Percentiles rank a stretch among this genome's conserved stretches.
phyloP scores from a whole-genome alignment of 2,329 filamentous ascomycete species.

The Phoma sp. region DNA sequence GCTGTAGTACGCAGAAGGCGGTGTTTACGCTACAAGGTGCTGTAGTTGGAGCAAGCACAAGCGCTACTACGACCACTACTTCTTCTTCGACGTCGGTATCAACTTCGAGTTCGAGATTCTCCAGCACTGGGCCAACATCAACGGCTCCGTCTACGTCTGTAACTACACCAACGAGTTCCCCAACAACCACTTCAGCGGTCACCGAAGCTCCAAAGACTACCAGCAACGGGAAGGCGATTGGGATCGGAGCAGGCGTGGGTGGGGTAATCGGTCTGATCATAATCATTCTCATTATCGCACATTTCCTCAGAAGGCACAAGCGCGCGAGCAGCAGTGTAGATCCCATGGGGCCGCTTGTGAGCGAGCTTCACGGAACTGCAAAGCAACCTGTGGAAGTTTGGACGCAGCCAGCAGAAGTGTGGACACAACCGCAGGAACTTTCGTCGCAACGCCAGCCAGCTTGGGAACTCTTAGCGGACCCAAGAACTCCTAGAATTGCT shows the following conservation, averaged over 20 bases:
- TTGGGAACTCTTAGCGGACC: background rate
- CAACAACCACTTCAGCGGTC: too few relatives aligned
- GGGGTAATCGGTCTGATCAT: too few relatives aligned
- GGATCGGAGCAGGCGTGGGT: too few relatives aligned
- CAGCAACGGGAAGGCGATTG: too few relatives aligned
- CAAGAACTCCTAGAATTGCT: background rate
- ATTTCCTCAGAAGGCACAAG: too few relatives aligned
- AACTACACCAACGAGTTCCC: too few relatives aligned
- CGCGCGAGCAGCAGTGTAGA: too few relatives aligned
- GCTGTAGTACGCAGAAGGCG: conserved; percentile 18
- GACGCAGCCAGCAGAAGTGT: conserved; percentile 2
- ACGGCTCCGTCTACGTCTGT: too few relatives aligned
- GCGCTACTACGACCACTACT: background rate
- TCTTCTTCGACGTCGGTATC: background rate
- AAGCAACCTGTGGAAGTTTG: conserved; percentile 2
- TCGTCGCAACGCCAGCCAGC: background rate
- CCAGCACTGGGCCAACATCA: background rate
- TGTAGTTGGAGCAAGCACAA: background rate
- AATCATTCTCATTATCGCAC: too few relatives aligned
- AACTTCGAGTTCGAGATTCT: too few relatives aligned
- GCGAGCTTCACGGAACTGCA: background rate
- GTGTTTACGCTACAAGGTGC: conserved; percentile 13
- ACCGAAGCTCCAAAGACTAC: too few relatives aligned
- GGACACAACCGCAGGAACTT: conserved; percentile 3
- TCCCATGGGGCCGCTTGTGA: background rate